phyloP scores from a whole-genome alignment of 768 basidiomycete species.

The Amanita fuliginea region DNA sequence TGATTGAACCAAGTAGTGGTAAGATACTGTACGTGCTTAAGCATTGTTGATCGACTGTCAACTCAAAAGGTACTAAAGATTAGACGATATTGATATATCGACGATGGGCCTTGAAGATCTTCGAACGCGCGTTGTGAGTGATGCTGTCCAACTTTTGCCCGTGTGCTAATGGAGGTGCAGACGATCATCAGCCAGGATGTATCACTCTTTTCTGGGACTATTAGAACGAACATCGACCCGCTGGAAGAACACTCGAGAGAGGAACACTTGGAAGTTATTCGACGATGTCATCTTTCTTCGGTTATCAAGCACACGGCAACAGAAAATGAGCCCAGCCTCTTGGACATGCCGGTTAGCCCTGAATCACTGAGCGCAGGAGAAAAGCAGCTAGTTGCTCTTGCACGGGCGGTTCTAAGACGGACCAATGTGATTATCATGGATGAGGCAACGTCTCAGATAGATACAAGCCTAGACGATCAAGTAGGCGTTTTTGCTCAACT shows the following conservation, averaged over 20 bases:
- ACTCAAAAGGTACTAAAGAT: constrained; percentile 20
- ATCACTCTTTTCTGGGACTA: constrained; percentile 61
- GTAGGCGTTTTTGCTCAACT: constrained; percentile 16
- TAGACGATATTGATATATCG: constrained; percentile 62
- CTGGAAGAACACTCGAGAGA: constrained; percentile 43
- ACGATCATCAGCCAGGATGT: constrained; percentile 72
- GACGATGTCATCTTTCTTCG: constrained; percentile 48
- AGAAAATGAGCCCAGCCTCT: constrained; percentile 20
- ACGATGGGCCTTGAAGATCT: constrained; percentile 61
- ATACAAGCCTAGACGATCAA: constrained; percentile 58
- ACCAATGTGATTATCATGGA: constrained; percentile 67
- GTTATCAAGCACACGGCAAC: constrained; percentile 28
- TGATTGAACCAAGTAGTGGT: constrained; percentile 49
- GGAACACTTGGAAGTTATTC: constrained; percentile 56
- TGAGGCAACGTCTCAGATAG: constrained; percentile 71
- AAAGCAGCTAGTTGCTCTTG: constrained; percentile 61
- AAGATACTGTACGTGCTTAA: constrained; percentile 37
- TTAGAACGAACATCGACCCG: constrained; percentile 66
- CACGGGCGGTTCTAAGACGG: constrained; percentile 54
- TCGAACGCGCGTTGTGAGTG: constrained; percentile 44
- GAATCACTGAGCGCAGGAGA: constrained; percentile 70
- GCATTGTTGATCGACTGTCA: background rate
- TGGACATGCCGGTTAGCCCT: constrained; percentile 56
- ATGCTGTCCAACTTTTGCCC: background rate
- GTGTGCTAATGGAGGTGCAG: constrained; percentile 18